Base-by-base conservation (phyloP, 75 land plant genomes). In the Isoetes taiwanensis region DNA sequence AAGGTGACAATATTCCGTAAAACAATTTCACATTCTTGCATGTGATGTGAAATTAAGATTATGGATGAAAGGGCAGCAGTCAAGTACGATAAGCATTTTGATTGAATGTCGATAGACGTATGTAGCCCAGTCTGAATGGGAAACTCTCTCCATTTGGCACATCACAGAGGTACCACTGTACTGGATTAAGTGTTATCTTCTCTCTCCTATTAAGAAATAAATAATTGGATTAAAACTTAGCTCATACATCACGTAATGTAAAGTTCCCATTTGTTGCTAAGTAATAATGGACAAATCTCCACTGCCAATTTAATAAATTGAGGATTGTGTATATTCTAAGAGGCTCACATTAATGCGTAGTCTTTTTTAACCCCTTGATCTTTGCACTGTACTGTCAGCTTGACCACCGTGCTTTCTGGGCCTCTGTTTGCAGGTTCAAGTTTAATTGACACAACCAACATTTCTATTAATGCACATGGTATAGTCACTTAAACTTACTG, bases 1-100 rank as follows among this genome's bases (percentile, higher is more conserved):
- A n/a, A n/a, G n/a, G n/a, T n/a, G n/a, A n/a, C n/a, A n/a, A n/a
- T n/a, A n/a, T n/a, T n/a, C n/a, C n/a, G n/a, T n/a, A n/a, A n/a
- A n/a, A n/a, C n/a, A n/a, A n/a, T n/a, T n/a, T n/a, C n/a, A n/a
- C n/a, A n/a, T n/a, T n/a, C n/a, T n/a, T n/a, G n/a, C n/a, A n/a
- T n/a, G n/a, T n/a, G n/a, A n/a, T 6, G 56, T 25, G 8, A 10
- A 54, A 21, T 21, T 14, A 54, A 25, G 23, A 28, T 28, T 2
- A 8, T 3, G 3, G 2, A 54, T 28, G 23, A 54, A 54, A 32
- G 24, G 4, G 2, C 6, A 14, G 14, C 32, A n/a, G 59, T 10
- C 29, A 64, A 71, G 58, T 56, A 93, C 98, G 72, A 54, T 88
- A 80, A 33, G 98, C 84, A 72, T 93, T 87, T 62, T 83, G 77